These are phyloP conservation scores for Lasiodiplodia sp. DNA, from an alignment of 2,329 filamentous ascomycete genomes.

Conservation along the genomic window DNA sequence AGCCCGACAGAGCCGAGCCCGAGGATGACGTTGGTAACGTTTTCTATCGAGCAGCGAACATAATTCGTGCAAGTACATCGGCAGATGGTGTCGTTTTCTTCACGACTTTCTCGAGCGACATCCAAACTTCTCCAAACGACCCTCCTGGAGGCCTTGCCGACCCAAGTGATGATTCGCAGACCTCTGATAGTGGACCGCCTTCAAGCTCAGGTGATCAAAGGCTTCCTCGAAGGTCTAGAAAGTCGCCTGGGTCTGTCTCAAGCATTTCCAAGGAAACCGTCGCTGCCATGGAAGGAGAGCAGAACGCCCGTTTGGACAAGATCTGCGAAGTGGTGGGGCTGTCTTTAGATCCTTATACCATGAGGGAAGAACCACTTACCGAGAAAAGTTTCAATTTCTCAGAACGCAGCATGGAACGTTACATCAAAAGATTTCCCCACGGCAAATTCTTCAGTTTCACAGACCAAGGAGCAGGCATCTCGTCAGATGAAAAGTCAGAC, in stretches of 20 bases:
- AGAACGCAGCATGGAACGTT: constrained; percentile 44
- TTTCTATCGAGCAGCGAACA: constrained; percentile 39
- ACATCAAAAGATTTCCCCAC: constrained; percentile 43
- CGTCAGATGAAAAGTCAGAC: constrained; percentile 37
- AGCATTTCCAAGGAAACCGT: constrained; percentile 8
- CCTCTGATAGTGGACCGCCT: constrained; percentile 39
- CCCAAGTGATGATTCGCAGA: constrained; percentile 42
- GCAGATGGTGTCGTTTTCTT: constrained; percentile 46
- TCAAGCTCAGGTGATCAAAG: constrained; percentile 10
- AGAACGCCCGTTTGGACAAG: constrained; percentile 10
- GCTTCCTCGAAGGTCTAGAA: constrained; percentile 2
- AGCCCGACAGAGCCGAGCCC: constrained; percentile 31
- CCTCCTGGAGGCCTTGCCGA: constrained; percentile 38
- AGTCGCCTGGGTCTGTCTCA: constrained; percentile 34
- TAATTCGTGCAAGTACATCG: constrained; percentile 43
- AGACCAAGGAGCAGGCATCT: constrained; percentile 41
- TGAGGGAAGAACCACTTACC: constrained; percentile 34
- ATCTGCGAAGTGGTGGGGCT: constrained; percentile 29
- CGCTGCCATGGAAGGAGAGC: constrained; percentile 17
- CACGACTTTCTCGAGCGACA: constrained; percentile 36
- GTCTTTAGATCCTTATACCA: constrained; percentile 21
- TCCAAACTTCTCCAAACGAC: constrained; percentile 37
- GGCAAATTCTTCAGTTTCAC: constrained; percentile 47
- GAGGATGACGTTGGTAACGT: constrained; percentile 36
- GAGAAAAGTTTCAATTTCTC: constrained; percentile 43